A percentile compares a stretch with the other conserved stretches of the same genome.
These are phyloP conservation scores for Cryptococcus sp. DNA, from an alignment of 1,284 basidiomycete genomes.

Conservation along the genomic window DNA sequence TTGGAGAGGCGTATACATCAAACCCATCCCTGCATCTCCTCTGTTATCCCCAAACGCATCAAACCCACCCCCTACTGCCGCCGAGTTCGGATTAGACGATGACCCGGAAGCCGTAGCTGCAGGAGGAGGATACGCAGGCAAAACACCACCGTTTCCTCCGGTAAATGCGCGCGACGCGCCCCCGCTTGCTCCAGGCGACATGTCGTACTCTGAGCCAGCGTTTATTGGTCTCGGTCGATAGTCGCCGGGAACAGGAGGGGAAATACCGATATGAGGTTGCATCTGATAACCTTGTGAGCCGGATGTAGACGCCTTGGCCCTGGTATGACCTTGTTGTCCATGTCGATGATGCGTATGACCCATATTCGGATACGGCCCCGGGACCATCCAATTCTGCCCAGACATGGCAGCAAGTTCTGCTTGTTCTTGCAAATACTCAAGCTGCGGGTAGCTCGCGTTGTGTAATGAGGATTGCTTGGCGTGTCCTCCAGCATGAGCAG, in stretches of 20 bases:
- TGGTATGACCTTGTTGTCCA: conserved; percentile 16
- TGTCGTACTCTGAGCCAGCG: conserved; percentile 38
- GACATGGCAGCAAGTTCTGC: conserved; percentile 70
- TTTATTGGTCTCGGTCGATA: conserved; percentile 21
- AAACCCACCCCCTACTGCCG: conserved; percentile 20
- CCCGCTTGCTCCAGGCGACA: conserved; percentile 18
- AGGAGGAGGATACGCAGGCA: conserved; percentile 51
- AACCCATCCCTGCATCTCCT: conserved; percentile 33
- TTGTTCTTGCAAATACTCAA: conserved; percentile 87
- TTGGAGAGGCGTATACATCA: conserved; percentile 51
- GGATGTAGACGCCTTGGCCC: conserved; percentile 26
- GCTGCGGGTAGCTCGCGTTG: conserved; percentile 73
- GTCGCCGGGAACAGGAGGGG: conserved; percentile 23
- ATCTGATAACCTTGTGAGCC: conserved; percentile 39
- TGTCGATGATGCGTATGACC: conserved; percentile 7
- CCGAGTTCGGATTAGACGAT: conserved; percentile 16
- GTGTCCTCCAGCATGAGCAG: conserved; percentile 39
- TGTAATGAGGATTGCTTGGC: conserved; percentile 39
- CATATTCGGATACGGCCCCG: conserved; percentile 34
- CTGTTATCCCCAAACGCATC: conserved; percentile 41
- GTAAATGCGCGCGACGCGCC: conserved; percentile 7
- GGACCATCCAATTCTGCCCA: conserved; percentile 42
- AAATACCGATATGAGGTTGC: conserved; percentile 44
- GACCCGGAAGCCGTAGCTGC: conserved; percentile 36
- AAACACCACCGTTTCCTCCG: conserved; percentile 19